Conservation (phyloP, 2,329 filamentous ascomycete genomes). For the Aspergillus fructus region DNA sequence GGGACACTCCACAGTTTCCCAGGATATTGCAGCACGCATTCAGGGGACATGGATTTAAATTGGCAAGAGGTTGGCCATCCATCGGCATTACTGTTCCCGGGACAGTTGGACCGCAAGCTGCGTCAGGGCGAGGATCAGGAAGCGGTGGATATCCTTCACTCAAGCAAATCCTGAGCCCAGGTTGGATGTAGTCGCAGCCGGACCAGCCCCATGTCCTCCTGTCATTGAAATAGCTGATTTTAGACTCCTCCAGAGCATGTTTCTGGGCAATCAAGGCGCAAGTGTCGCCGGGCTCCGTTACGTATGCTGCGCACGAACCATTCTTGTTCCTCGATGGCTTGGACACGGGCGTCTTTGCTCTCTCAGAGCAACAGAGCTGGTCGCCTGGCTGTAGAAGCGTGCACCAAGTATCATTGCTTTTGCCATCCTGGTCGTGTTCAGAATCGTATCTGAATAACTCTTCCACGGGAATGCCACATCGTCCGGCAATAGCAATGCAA, state of each 20-base stretch:
- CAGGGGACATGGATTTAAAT: slow-evolving; percentile 49
- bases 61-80: slow-evolving; percentile 28
- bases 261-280: slow-evolving; percentile 24
- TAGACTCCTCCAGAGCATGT: slow-evolving; percentile 15
- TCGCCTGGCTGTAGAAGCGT: slow-evolving; percentile 30
- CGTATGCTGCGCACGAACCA: slow-evolving; percentile 40
- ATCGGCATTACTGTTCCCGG: slow-evolving; percentile 37
- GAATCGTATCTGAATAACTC: slow-evolving; percentile 44
- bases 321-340: slow-evolving; percentile 35
- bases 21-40: slow-evolving; percentile 47
- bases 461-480: slow-evolving; percentile 39
- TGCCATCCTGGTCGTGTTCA: background rate
- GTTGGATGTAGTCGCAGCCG: slow-evolving; percentile 37
- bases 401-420: slow-evolving; percentile 13
- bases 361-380: slow-evolving; percentile 23
- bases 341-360: slow-evolving; percentile 12
- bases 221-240: slow-evolving; percentile 21
- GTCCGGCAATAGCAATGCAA: slow-evolving; percentile 37
- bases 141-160: slow-evolving; percentile 43
- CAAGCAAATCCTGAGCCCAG: slow-evolving; percentile 40
- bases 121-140: slow-evolving; percentile 38
- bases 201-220: slow-evolving; percentile 49
- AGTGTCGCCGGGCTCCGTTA: slow-evolving; percentile 34
- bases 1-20: slow-evolving; percentile 48
- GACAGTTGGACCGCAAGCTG: slow-evolving; percentile 48